phyloP scores from a whole-genome alignment of 2,329 filamentous ascomycete species.

The Pseudogymnoascus sp. region DNA sequence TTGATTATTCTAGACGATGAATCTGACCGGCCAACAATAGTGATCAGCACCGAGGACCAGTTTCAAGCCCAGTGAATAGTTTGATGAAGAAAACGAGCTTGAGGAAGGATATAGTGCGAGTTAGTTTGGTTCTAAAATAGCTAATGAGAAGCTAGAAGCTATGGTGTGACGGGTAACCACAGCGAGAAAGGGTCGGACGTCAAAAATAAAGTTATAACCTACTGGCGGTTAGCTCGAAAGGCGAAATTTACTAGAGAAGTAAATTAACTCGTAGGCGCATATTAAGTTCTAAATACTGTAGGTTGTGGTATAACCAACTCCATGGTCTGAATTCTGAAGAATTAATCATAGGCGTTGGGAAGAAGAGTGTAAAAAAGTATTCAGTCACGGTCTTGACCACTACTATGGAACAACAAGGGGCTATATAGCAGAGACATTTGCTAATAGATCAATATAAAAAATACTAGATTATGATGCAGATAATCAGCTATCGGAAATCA shows the following conservation, averaged over 20 bases:
- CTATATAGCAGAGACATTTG: background rate
- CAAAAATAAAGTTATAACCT: background rate
- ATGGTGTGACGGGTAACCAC: background rate
- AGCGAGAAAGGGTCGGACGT: background rate
- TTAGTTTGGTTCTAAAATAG: background rate
- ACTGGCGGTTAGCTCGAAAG: background rate
- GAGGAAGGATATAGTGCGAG: background rate
- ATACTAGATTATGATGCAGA: background rate
- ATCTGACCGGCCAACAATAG: background rate
- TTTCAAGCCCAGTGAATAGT: background rate
- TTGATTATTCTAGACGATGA: background rate
- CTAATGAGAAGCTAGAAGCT: background rate
- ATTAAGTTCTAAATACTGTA: background rate
- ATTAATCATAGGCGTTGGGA: background rate
- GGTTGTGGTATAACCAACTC: background rate
- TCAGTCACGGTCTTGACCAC: background rate
- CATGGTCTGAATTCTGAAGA: background rate
- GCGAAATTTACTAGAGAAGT: background rate
- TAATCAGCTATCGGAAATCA: background rate
- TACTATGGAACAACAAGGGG: background rate
- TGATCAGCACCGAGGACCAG: background rate
- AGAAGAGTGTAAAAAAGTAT: background rate
- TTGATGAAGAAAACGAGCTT: background rate
- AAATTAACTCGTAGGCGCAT: background rate
- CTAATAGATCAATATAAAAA: background rate